Evolutionary conservation across 176 grass and related monocot genomes (phyloP), one percentile per base, ranked within the genome.

Genomic region (Dendrocalamus sinicus): DNA sequence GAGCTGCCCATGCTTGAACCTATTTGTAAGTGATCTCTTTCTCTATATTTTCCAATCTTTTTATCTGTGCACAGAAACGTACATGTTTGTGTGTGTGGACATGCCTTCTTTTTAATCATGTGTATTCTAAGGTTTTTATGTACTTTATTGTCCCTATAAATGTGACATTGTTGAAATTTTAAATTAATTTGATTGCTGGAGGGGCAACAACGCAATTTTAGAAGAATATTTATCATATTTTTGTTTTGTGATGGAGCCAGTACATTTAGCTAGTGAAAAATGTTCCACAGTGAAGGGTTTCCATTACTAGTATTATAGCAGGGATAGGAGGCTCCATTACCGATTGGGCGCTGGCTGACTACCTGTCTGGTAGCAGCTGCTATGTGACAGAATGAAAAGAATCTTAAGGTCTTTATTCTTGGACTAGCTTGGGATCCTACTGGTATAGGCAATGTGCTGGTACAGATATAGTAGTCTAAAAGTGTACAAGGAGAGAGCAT

Each of bases 1-100:
- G 90, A 96, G 72, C 76, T 99, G 77, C 94, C 92, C 62, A 46
- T 75, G 83, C 79, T 99, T 20, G 89, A 94, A 72, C 86, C 92
- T 26, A 94, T 99, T 57, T 20, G 97, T 99, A 91, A 90, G 97
- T 82, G 40, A 69, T 78, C 57, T 63, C 5, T 35, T 72, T 68
- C 6, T 59, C 41, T 79, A 79, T 26, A 70, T 72, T 37, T 62
- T 26, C 12, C 5, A 20, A 19, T 70, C 2, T 8, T 41, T 60
- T 67, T 62, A 69, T 81, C 17, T 80, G 22, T 51, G 45, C 53
- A 30, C n/a, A 44, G 35, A 46, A 48, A 40, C 0, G 2, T 1
- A 64, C 45, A 52, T 40, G 7, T 28, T 65, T 73, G 19, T 89
- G 37, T 89, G 37, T 61, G 28, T 35, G 48, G 59, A 16, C n/a